Base-by-base conservation (phyloP, 31 red algal genomes). In the Odonthalia washingtoniensis region DNA sequence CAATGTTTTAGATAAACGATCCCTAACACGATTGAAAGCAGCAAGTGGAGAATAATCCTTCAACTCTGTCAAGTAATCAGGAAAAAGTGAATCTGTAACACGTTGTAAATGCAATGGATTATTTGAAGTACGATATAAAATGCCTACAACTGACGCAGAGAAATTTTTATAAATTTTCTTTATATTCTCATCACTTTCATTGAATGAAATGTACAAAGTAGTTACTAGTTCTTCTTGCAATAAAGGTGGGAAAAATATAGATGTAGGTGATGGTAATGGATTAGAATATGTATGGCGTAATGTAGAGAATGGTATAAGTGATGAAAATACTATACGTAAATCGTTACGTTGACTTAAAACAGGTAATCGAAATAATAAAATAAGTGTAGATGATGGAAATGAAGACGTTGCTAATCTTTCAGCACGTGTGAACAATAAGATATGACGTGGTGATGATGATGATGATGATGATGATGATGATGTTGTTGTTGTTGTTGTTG, bases 1-100 rank as follows among this genome's bases (percentile, higher is more conserved):
- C 18, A 83, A 36, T 46, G 60, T 64, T 28, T 33, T 28, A 31
- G 60, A 43, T 31, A 83, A 83, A 42, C 80, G 80, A 70, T 46
- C 31, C 5, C 67, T 53, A 36, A 83, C 44, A 45, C 45, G 80
- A 83, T 83, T 83, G 32, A 83, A 83, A 40, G 80, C 80, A 39
- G 80, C 80, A 4, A 43, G 43, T 9, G 60, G 80, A 32, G 65
- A 68, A 36, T 83, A 49, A 46, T 66, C 39, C 28, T 46, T 60
- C 4, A 69, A 60, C 4, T 32, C 64, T 40, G 40, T 67, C 40
- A 70, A 39, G 24, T 83, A 83, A 31, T 83, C 80, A 45, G 80
- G 80, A 70, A 83, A 83, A 12, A 83, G 64, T 33, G 49, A 68
- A 64, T 70, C 67, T 31, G 61, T 67, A 31, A 83, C 80, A 70